Percentiles rank a stretch among this genome's conserved stretches.
These are phyloP conservation scores for Mycena olivaceomarginata DNA, from an alignment of 768 basidiomycete species.

Conservation along the genomic window DNA sequence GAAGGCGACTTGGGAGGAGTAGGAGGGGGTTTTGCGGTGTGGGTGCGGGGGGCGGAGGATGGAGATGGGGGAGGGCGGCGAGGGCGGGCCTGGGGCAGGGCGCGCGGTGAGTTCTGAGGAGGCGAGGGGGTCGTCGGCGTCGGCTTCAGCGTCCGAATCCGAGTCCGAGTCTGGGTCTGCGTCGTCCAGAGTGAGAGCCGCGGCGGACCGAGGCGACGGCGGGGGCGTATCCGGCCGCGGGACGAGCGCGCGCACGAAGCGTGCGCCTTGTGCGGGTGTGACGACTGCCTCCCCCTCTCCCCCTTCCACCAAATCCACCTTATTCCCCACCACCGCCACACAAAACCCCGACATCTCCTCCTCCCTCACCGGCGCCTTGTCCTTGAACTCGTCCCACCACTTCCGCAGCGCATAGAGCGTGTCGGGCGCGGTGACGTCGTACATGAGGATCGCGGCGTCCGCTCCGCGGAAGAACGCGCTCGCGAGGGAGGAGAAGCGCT, in stretches of 20 bases:
- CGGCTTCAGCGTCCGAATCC: slow-evolving; percentile 28
- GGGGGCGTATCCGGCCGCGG: slow-evolving; percentile 56
- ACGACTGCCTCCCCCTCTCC: slow-evolving; percentile 45
- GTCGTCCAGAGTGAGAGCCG: background rate
- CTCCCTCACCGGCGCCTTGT: slow-evolving; percentile 79
- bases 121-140: slow-evolving; percentile 42
- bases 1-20: slow-evolving; percentile 67
- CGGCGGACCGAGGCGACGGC: slow-evolving; percentile 35
- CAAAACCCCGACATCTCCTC: slow-evolving; percentile 74
- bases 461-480: slow-evolving; percentile 91
- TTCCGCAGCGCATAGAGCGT: slow-evolving; percentile 75
- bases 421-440: slow-evolving; percentile 82
- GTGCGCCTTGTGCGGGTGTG: slow-evolving; percentile 65
- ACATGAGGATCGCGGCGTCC: slow-evolving; percentile 88
- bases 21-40: slow-evolving; percentile 53
- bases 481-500: slow-evolving; percentile 90
- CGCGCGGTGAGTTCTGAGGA: slow-evolving; percentile 48
- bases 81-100: slow-evolving; percentile 17
- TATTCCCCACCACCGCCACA: slow-evolving; percentile 87
- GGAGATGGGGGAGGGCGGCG: slow-evolving; percentile 46
- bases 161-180: slow-evolving; percentile 29
- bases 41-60: slow-evolving; percentile 54
- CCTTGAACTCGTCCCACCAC: slow-evolving; percentile 90
- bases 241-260: slow-evolving; percentile 76
- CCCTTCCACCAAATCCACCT: slow-evolving; percentile 74